Evolutionary conservation across 371 early-diverging fungal genomes (phyloP), one percentile per base, ranked within the genome.

Genomic region (Mortierella sp.): DNA sequence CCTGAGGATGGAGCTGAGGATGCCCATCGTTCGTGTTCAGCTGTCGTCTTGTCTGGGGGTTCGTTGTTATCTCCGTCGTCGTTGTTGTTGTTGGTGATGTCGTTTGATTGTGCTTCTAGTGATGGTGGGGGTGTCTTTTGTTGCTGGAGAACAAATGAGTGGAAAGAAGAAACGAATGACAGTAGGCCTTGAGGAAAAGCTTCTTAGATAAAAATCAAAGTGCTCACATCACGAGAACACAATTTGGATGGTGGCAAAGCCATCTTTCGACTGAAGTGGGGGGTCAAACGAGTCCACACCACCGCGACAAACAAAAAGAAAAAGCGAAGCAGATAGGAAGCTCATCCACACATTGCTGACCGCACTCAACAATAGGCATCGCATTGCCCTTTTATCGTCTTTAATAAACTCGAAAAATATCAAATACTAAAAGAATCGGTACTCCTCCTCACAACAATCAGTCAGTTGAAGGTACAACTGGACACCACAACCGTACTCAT

Each of bases 381-480:
- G 29, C 52, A 52, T 52, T 11, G 19, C 22, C 6, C 45, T 37
- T 63, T 63, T 37, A 22, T 63, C 0, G 37, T 22, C 8, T 0
- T 26, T 31, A 37, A 37, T 52, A 19, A 2, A 22, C 19, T 47
- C 45, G 13, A 45, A 45, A 45, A 34, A 34, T 19, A 58, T 19
- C 31, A 22, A 11, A 9, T 6, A 9, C 34, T 34, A 58, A 5
- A 22, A 5, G 40, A 74, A 79, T 39, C 53, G 64, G 44, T 70
- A 82, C 47, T 83, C 79, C 10, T 83, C 83, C 39, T 83, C 83
- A 24, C 73, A 78, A 22, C 75, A 64, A 64, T 78, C 76, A 22
- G 72, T 70, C 70, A 66, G 22, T 48, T 83, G 76, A 16, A 78
- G 63, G 11, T 45, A 63, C 40, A 83, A 73, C 41, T 31, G 50